Percentiles rank a stretch among this genome's conserved stretches.
Evolutionary conservation across 768 basidiomycete species (phyloP).

Genomic region (Termitomyces heimii): DNA sequence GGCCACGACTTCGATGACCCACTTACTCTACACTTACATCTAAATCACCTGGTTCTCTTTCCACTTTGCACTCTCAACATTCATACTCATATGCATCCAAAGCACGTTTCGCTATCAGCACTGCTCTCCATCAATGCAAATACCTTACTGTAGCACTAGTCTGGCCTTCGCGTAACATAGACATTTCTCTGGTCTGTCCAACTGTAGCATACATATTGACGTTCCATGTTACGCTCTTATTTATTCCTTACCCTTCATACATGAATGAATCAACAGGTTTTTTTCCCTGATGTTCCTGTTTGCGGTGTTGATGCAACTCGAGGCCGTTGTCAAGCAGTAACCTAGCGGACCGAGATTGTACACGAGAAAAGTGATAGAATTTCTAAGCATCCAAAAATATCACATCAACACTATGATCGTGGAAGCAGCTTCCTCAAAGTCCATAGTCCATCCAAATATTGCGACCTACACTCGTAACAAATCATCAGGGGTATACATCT

Average conservation of each 20-base stretch:
- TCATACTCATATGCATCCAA: not conserved
- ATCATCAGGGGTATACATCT: too few relatives aligned
- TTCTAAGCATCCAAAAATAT: not conserved
- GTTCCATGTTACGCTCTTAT: not conserved
- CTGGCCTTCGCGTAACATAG: conserved; percentile 6
- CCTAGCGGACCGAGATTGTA: not conserved
- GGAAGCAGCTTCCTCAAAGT: too few relatives aligned
- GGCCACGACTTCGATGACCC: not conserved
- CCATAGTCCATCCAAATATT: too few relatives aligned
- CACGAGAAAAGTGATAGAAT: not conserved
- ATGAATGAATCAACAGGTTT: not conserved
- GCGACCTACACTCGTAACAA: too few relatives aligned
- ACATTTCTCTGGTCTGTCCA: not conserved
- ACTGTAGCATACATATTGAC: conserved; percentile 15
- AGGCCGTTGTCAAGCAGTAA: not conserved
- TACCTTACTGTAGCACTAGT: conserved; percentile 21
- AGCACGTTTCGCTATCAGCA: conserved; percentile 6
- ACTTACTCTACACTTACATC: not conserved
- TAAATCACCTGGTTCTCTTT: not conserved
- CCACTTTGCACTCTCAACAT: not conserved
- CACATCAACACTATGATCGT: too few relatives aligned
- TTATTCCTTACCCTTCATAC: not conserved
- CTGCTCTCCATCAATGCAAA: not conserved
- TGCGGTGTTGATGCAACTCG: not conserved
- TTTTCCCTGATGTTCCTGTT: not conserved